A percentile compares a stretch with the other conserved stretches of the same genome.
Conservation (phyloP, 495 filamentous ascomycete species). For the Trichoderma erinaceum region DNA sequence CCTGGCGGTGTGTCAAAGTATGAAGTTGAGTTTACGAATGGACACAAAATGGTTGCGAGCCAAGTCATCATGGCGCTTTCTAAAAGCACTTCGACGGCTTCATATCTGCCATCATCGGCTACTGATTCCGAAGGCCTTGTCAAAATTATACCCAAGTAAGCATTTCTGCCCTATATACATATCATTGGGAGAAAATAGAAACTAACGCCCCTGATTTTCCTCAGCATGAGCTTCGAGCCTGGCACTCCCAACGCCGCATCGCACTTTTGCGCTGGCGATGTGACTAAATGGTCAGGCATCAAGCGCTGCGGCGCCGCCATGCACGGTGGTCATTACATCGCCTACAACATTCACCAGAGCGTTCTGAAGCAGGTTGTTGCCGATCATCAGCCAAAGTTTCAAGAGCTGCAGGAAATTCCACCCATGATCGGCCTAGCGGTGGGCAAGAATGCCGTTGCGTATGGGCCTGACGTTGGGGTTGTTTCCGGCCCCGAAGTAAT, state of each 20-base stretch:
- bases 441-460: constrained; percentile 58
- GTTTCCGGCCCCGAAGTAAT: constrained; percentile 52
- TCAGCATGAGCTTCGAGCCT: constrained; percentile 40
- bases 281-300: constrained; percentile 59
- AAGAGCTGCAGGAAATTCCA: constrained; percentile 45
- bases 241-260: constrained; percentile 42
- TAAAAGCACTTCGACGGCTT: constrained; percentile 46
- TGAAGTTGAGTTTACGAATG: constrained; percentile 50
- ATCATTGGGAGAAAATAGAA: not conserved
- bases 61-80: constrained; percentile 57
- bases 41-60: constrained; percentile 45
- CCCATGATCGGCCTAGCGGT: constrained; percentile 62
- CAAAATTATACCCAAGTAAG: constrained; percentile 39
- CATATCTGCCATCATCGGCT: constrained; percentile 43
- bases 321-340: constrained; percentile 57
- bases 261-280: constrained; percentile 55
- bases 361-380: constrained; percentile 39
- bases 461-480: constrained; percentile 45
- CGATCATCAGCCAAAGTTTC: constrained; percentile 34
- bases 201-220: not conserved
- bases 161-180: not conserved
- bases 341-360: constrained; percentile 53
- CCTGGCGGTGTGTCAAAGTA: constrained; percentile 25
- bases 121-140: constrained; percentile 53
- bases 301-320: constrained; percentile 66